A percentile compares a stretch with the other conserved stretches of the same genome.
These are phyloP conservation scores for Mantamonas sphyraenae DNA, from an alignment of 78 protist species.

Conservation along the genomic window DNA sequence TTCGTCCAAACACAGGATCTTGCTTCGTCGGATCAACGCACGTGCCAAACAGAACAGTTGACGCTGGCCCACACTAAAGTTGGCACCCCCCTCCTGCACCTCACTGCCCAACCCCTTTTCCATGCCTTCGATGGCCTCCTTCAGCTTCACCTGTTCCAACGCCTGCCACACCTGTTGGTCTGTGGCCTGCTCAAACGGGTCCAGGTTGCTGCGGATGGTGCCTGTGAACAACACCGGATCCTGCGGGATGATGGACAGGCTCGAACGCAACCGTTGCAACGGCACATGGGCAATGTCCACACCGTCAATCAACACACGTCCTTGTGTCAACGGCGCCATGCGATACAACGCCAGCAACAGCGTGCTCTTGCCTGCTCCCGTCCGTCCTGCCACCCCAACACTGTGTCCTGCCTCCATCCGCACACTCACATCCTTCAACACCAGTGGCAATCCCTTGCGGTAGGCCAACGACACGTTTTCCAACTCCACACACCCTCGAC, in stretches of 20 bases:
- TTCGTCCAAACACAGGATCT: slow-evolving; percentile 41
- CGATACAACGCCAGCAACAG: slow-evolving; percentile 23
- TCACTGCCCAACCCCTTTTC: slow-evolving; percentile 3
- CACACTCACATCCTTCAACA: slow-evolving; percentile 16
- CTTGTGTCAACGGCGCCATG: slow-evolving; percentile 21
- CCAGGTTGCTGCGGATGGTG: slow-evolving; percentile 53
- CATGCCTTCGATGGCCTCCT: slow-evolving; percentile 3
- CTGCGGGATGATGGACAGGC: slow-evolving; percentile 79
- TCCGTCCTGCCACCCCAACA: slow-evolving; percentile 72
- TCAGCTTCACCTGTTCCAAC: slow-evolving; percentile 49
- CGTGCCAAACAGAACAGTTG: slow-evolving; percentile 92
- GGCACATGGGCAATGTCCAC: slow-evolving; percentile 7
- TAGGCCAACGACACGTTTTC: slow-evolving; percentile 55
- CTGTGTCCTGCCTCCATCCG: slow-evolving; percentile 33
- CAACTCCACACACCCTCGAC: slow-evolving; percentile 42
- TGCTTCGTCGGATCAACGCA: slow-evolving; percentile 68
- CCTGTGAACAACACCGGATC: slow-evolving; percentile 79
- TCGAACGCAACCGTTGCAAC: slow-evolving; percentile 26
- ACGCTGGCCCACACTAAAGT: slow-evolving; percentile 69
- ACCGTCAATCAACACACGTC: not conserved
- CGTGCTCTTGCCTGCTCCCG: slow-evolving; percentile 70
- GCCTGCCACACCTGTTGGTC: slow-evolving; percentile 52
- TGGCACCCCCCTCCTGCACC: slow-evolving; percentile 15
- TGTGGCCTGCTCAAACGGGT: slow-evolving; percentile 20
- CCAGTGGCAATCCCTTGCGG: slow-evolving; percentile 33